Percentiles rank a stretch among this genome's conserved stretches.
Evolutionary conservation across 2,329 filamentous ascomycete species (phyloP).

Genomic region (Falciphora oryzae): DNA sequence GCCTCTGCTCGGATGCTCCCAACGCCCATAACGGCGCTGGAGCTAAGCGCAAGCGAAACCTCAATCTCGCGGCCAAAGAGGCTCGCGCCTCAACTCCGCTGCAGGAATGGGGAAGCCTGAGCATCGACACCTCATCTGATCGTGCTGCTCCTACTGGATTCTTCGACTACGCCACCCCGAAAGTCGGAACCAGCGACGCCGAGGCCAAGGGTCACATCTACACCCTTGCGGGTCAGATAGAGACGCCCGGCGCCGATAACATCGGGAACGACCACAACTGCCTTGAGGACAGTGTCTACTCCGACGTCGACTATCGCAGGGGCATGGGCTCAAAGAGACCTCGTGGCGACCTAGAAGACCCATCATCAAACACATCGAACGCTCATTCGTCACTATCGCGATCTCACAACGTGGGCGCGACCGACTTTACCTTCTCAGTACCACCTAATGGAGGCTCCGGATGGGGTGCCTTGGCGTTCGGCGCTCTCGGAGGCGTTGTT

Average conservation of each 20-base stretch:
- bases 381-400: not conserved
- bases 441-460: slow-evolving; percentile 24
- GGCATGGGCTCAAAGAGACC: slow-evolving; percentile 43
- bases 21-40: slow-evolving; percentile 22
- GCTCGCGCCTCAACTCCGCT: slow-evolving; percentile 27
- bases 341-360: slow-evolving; percentile 30
- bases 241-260: slow-evolving; percentile 34
- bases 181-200: not conserved
- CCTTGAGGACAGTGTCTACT: slow-evolving; percentile 50
- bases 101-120: slow-evolving; percentile 26
- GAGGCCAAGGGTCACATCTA: slow-evolving; percentile 29
- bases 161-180: slow-evolving; percentile 16
- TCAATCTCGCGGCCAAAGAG: slow-evolving; percentile 21
- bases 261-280: slow-evolving; percentile 23
- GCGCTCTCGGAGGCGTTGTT: slow-evolving; percentile 59
- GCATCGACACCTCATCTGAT: slow-evolving; percentile 20
- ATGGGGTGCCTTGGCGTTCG: slow-evolving; percentile 56
- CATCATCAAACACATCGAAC: slow-evolving; percentile 1
- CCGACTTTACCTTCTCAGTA: slow-evolving; percentile 13
- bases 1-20: slow-evolving; percentile 29
- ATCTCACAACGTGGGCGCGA: not conserved
- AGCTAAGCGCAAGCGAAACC: slow-evolving; percentile 42
- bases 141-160: not conserved
- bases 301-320: slow-evolving; percentile 50
- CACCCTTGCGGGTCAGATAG: slow-evolving; percentile 48